phyloP scores from a whole-genome alignment of 169 alveolate species.

The Plasmodium gonderi region DNA sequence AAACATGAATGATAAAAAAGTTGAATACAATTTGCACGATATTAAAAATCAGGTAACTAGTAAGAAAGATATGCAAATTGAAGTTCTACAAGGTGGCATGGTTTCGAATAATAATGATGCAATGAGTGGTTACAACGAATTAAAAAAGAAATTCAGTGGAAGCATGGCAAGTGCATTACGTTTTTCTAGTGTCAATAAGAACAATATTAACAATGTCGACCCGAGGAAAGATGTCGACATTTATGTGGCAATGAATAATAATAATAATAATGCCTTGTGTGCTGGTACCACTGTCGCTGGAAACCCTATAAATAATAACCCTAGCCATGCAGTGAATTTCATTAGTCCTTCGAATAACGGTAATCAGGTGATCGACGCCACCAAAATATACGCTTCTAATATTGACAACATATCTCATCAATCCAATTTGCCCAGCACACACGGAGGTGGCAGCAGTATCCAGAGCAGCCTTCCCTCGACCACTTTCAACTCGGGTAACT shows the following conservation, averaged over 20 bases:
- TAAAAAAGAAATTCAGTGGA: not conserved
- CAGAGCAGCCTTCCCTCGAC: not conserved
- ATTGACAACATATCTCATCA: not conserved
- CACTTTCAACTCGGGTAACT: not conserved
- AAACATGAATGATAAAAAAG: conserved; percentile 1
- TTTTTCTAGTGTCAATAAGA: not conserved
- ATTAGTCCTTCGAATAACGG: not conserved
- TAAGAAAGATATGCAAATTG: conserved; percentile 3
- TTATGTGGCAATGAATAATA: conserved; percentile 5
- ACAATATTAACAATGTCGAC: conserved; percentile 6
- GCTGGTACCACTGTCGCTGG: not conserved
- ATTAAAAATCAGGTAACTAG: not conserved
- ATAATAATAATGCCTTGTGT: not conserved
- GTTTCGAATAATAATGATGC: not conserved
- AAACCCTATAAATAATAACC: not conserved
- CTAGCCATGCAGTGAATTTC: not conserved
- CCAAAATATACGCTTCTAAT: not conserved
- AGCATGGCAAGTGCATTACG: not conserved
- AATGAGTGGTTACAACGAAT: not conserved
- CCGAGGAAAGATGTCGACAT: conserved; percentile 5
- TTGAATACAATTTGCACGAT: not conserved
- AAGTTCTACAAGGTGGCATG: not conserved
- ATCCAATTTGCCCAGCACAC: not conserved
- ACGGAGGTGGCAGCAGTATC: not conserved
- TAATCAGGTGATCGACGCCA: not conserved